phyloP scores from a whole-genome alignment of 2,329 filamentous ascomycete species.

The Gaeumannomyces tritici region DNA sequence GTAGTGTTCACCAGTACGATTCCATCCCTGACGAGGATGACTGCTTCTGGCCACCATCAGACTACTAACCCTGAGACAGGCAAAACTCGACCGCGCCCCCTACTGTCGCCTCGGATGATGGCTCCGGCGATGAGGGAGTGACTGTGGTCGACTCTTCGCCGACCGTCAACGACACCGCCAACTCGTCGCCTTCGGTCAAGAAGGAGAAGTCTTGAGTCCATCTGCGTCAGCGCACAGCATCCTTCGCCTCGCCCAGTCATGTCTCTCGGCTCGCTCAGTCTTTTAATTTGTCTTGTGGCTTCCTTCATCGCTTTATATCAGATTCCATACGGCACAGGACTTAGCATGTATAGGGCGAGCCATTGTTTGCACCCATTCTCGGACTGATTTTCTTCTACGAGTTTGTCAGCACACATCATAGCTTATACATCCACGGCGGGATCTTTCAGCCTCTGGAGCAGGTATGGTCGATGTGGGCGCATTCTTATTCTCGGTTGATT shows the following conservation, averaged over 20 bases:
- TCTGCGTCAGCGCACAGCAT: background rate
- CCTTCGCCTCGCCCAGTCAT: background rate
- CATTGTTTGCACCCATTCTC: slow-evolving; percentile 3
- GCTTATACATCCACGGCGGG: background rate
- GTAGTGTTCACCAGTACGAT: slow-evolving; percentile 1
- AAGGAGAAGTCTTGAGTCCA: slow-evolving; percentile 18
- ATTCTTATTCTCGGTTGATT: slow-evolving; percentile 4
- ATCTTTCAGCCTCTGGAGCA: slow-evolving; percentile 2
- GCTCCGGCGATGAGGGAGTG: slow-evolving; percentile 39
- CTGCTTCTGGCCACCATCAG: background rate
- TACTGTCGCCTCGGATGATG: slow-evolving; percentile 34
- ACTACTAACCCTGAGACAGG: slow-evolving; percentile 18
- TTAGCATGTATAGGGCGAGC: slow-evolving; percentile 1
- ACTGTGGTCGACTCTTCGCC: slow-evolving; percentile 43
- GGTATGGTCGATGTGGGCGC: slow-evolving; percentile 1
- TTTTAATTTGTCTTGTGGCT: slow-evolving; percentile 1
- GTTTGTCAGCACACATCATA: slow-evolving; percentile 4
- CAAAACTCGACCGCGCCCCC: slow-evolving; percentile 28
- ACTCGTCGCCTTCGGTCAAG: slow-evolving; percentile 41
- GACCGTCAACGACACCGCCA: slow-evolving; percentile 31
- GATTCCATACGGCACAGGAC: background rate
- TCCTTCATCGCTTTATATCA: background rate
- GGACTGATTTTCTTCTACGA: slow-evolving; percentile 4
- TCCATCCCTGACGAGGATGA: background rate
- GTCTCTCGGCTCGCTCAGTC: background rate